A percentile compares a stretch with the other conserved stretches of the same genome.
Evolutionary conservation across 257 asterid species (phyloP).

Genomic region (Solanum stenotomum): DNA sequence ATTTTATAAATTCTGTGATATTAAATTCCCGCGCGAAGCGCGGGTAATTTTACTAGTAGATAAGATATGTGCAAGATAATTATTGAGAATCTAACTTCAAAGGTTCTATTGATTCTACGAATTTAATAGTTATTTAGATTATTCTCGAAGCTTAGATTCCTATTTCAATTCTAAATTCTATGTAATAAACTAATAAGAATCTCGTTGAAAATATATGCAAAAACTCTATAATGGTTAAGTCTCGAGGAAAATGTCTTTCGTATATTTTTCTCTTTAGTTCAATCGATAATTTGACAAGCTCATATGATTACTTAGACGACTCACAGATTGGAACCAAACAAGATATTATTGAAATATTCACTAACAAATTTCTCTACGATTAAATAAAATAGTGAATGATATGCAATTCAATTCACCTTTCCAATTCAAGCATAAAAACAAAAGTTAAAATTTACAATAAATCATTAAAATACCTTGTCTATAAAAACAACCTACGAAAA

Average conservation of each 20-base stretch:
- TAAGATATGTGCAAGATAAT: background rate
- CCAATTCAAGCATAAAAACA: background rate
- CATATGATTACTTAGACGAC: background rate
- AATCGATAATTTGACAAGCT: background rate
- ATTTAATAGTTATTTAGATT: background rate
- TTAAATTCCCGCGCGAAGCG: no score
- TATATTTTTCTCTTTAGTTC: background rate
- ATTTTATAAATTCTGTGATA: no score
- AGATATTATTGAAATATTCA: background rate
- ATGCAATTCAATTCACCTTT: background rate
- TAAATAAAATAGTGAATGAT: background rate
- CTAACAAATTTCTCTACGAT: background rate
- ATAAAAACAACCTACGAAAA: background rate
- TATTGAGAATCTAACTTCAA: background rate
- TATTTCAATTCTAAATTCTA: background rate
- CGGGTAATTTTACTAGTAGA: background rate
- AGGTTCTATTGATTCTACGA: background rate
- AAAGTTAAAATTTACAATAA: background rate
- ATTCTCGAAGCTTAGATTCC: background rate
- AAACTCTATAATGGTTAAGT: background rate
- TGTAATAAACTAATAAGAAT: background rate
- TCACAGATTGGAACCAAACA: background rate
- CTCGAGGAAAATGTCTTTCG: background rate
- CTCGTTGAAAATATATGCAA: background rate
- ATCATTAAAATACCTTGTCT: background rate